A percentile compares a stretch with the other conserved stretches of the same genome.
These are phyloP conservation scores for Parastagonospora avenae DNA, from an alignment of 2,329 filamentous ascomycete species.

Conservation along the genomic window DNA sequence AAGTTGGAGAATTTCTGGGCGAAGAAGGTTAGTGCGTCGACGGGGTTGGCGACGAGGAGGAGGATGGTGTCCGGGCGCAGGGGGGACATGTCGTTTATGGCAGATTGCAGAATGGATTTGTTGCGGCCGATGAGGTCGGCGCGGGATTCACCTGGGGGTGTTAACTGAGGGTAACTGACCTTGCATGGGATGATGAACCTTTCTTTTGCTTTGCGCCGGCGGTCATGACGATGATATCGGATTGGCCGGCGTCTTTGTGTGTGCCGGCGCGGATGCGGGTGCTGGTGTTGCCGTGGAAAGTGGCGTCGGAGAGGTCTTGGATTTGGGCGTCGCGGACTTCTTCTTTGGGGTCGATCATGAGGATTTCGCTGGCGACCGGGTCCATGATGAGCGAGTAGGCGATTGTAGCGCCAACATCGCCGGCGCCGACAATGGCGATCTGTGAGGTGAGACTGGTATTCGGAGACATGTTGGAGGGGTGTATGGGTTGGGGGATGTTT, in stretches of 20 bases:
- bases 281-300: constrained; percentile 25
- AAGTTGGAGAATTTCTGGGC: constrained; percentile 20
- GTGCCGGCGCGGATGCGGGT: constrained; percentile 22
- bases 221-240: constrained; percentile 27
- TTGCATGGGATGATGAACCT: constrained; percentile 1
- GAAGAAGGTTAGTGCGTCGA: constrained; percentile 26
- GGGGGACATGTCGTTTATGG: constrained; percentile 26
- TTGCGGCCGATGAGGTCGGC: constrained; percentile 27
- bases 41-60: constrained; percentile 28
- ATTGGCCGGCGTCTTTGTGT: constrained; percentile 29
- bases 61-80: constrained; percentile 20
- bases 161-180: neutral
- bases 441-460: constrained; percentile 22
- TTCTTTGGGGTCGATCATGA: constrained; percentile 27
- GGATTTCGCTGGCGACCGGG: constrained; percentile 21
- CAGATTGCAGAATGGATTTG: constrained; percentile 25
- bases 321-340: constrained; percentile 26
- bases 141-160: constrained; percentile 17
- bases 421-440: constrained; percentile 29
- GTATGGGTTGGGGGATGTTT: neutral
- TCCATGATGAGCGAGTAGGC: constrained; percentile 32
- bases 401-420: constrained; percentile 29
- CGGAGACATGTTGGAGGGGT: constrained; percentile 10
- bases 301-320: constrained; percentile 21
- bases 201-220: constrained; percentile 28